Evolutionary conservation across 176 grass and related monocot genomes (phyloP).

Genomic region (Carex scoparia): DNA sequence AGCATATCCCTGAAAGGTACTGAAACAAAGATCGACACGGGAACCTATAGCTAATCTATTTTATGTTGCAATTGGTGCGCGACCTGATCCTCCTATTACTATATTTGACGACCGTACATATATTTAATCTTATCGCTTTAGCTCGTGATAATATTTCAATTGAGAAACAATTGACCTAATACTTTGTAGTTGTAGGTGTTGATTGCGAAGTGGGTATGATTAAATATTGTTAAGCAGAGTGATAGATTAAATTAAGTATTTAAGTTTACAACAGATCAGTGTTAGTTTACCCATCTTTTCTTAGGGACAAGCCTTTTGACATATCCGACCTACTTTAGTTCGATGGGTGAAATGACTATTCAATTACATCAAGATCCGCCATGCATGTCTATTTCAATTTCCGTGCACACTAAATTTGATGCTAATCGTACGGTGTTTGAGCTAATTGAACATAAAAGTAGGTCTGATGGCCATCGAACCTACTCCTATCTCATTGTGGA

Average conservation of each 20-base stretch:
- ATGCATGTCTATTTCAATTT: too few relatives aligned
- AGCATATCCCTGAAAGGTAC: background rate
- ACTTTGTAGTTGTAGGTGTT: background rate
- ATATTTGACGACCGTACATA: background rate
- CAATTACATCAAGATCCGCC: too few relatives aligned
- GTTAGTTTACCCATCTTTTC: background rate
- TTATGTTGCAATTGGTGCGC: background rate
- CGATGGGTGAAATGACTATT: too few relatives aligned
- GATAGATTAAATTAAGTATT: background rate
- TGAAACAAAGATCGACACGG: background rate
- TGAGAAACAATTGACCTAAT: background rate
- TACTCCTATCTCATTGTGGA: too few relatives aligned
- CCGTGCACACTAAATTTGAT: too few relatives aligned
- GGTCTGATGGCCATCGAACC: too few relatives aligned
- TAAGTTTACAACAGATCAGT: background rate
- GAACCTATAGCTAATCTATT: background rate
- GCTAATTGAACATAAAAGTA: too few relatives aligned
- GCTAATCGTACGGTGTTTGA: too few relatives aligned
- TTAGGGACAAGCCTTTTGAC: too few relatives aligned
- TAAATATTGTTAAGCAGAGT: background rate
- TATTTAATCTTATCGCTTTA: background rate
- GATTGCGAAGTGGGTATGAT: slow-evolving; percentile 1
- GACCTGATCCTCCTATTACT: slow-evolving; percentile 1
- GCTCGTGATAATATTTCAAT: background rate
- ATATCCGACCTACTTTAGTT: too few relatives aligned